Evolutionary conservation across 768 basidiomycete genomes (phyloP).

Genomic region (Kondoa malvinella): DNA sequence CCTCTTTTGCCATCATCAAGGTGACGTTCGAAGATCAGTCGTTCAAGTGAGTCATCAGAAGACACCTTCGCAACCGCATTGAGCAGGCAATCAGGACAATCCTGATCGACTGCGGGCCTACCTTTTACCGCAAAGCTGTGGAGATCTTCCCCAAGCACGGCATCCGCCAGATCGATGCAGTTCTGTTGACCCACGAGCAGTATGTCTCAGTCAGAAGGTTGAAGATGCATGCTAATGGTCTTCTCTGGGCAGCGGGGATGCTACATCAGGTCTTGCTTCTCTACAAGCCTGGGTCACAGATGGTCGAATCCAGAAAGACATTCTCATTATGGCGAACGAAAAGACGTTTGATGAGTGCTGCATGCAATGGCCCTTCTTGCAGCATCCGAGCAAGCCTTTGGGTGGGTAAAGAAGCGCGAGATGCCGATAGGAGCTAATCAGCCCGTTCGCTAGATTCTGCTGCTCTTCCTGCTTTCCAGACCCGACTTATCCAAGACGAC

Average conservation of each 20-base stretch:
- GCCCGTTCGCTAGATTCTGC: background rate
- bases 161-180: background rate
- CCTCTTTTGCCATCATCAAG: background rate
- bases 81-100: background rate
- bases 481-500: background rate
- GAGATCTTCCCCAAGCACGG: conserved; percentile 6
- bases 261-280: background rate
- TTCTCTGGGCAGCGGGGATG: background rate
- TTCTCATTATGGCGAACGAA: background rate
- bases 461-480: background rate
- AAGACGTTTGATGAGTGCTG: background rate
- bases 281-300: background rate
- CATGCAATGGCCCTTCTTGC: background rate
- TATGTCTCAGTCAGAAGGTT: too few relatives aligned
- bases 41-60: background rate
- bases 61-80: background rate
- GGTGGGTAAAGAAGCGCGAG: background rate
- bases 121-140: background rate
- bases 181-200: conserved; percentile 4
- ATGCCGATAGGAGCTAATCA: background rate
- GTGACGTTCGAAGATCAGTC: background rate
- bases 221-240: too few relatives aligned
- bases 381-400: background rate
- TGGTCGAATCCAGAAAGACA: background rate
- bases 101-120: background rate